Evolutionary conservation across 208 protist species (phyloP).

Genomic region (Naegleria gruberi): DNA sequence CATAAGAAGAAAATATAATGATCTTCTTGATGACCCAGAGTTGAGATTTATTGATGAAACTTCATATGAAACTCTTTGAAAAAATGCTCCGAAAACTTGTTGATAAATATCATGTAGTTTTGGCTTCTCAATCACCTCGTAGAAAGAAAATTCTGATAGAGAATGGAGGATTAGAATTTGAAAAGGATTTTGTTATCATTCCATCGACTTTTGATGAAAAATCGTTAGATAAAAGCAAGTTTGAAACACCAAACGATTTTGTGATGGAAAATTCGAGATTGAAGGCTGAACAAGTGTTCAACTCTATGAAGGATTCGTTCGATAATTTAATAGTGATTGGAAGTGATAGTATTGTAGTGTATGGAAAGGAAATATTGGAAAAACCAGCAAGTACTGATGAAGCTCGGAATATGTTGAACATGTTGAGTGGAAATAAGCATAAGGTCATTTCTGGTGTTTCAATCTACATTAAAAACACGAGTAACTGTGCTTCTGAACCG

Average conservation of each 20-base stretch:
- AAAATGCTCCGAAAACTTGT: not conserved
- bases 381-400: constrained; percentile 15
- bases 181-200: not conserved
- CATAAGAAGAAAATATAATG: too few species aligned
- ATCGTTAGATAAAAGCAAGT: not conserved
- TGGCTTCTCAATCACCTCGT: not conserved
- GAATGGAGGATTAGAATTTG: not conserved
- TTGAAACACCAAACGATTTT: not conserved
- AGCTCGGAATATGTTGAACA: not conserved
- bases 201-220: constrained; percentile 17
- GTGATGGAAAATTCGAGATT: not conserved
- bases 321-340: constrained; percentile 11
- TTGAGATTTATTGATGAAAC: too few species aligned
- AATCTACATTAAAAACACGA: not conserved
- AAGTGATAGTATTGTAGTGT: constrained; percentile 11
- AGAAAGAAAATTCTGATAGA: not conserved
- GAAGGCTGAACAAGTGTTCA: not conserved
- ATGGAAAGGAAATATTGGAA: constrained; percentile 12
- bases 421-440: constrained; percentile 23
- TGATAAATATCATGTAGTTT: not conserved
- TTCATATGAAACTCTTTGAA: too few species aligned
- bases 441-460: constrained; percentile 21
- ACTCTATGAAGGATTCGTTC: not conserved
- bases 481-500: not conserved
- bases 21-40: too few species aligned